phyloP scores from a whole-genome alignment of 2,329 filamentous ascomycete genomes.

The Apiospora kogelbergensis region DNA sequence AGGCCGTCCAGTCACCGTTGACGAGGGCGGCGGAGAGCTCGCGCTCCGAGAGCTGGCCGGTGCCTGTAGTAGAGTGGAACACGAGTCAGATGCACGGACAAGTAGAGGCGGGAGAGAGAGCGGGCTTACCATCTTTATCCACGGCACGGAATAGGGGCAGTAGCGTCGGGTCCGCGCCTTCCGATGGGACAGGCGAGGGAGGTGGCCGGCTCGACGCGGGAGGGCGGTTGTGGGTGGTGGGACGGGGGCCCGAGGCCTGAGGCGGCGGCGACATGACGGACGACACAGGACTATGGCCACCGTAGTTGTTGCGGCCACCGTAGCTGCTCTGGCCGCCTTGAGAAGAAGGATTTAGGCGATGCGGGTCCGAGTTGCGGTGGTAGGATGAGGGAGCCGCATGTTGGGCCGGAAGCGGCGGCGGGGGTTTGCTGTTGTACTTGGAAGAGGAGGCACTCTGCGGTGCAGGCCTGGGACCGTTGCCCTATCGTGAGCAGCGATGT shows the following conservation, averaged over 20 bases:
- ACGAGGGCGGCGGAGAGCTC: slow-evolving; percentile 90
- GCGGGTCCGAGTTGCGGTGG: slow-evolving; percentile 14
- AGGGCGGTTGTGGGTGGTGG: slow-evolving; percentile 48
- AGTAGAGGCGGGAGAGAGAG: background rate
- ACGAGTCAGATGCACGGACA: background rate
- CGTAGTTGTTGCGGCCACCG: background rate
- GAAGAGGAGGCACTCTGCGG: slow-evolving; percentile 23
- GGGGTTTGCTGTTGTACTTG: slow-evolving; percentile 51
- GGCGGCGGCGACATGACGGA: slow-evolving; percentile 52
- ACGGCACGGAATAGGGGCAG: slow-evolving; percentile 87
- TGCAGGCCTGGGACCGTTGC: slow-evolving; percentile 3
- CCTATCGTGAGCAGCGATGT: slow-evolving; percentile 3
- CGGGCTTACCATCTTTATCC: slow-evolving; percentile 71
- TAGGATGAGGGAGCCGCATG: slow-evolving; percentile 17
- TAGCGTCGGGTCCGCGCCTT: slow-evolving; percentile 68
- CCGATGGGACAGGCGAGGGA: slow-evolving; percentile 58
- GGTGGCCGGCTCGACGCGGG: slow-evolving; percentile 62
- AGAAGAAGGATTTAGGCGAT: slow-evolving; percentile 13
- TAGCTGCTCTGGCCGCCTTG: slow-evolving; percentile 5
- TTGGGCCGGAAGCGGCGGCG: slow-evolving; percentile 36
- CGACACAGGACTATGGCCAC: slow-evolving; percentile 21
- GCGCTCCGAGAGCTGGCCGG: slow-evolving; percentile 78
- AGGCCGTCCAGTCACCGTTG: slow-evolving; percentile 93
- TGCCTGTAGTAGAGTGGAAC: slow-evolving; percentile 46
- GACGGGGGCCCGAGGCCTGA: slow-evolving; percentile 41